A percentile compares a stretch with the other conserved stretches of the same genome.
Evolutionary conservation across 495 filamentous ascomycete species (phyloP).

Genomic region (Trichodelitschia bisporula): DNA sequence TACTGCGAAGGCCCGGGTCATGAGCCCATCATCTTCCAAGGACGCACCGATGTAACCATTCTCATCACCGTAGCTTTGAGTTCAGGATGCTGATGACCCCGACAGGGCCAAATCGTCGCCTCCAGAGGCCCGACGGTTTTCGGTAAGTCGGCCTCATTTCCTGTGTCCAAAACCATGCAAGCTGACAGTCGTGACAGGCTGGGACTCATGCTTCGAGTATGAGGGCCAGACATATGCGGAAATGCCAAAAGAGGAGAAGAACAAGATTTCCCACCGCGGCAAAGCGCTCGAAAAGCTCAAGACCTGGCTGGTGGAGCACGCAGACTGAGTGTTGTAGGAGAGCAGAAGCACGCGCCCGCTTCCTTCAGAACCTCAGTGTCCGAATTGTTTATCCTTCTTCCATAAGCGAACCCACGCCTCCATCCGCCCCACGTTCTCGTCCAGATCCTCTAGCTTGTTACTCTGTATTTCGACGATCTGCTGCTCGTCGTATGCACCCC

Average conservation of each 20-base stretch:
- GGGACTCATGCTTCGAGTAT: conserved; percentile 94
- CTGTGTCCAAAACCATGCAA: background rate
- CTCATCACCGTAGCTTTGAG: conserved; percentile 1
- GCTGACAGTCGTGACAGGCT: conserved; percentile 24
- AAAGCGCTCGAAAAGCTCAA: conserved; percentile 69
- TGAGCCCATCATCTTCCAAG: conserved; percentile 78
- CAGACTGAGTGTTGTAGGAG: too few species aligned
- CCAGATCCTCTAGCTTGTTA: conserved; percentile 57
- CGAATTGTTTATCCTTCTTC: conserved; percentile 52
- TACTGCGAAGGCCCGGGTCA: conserved; percentile 68
- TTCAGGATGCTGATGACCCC: conserved; percentile 11
- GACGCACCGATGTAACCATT: conserved; percentile 30
- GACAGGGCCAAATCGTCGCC: conserved; percentile 48
- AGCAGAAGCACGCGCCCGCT: too few species aligned
- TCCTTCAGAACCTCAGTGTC: conserved; percentile 3
- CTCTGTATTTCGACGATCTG: conserved; percentile 80
- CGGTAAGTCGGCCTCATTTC: conserved; percentile 28
- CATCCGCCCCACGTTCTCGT: conserved; percentile 66
- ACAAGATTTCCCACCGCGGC: conserved; percentile 71
- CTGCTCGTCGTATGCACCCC: conserved; percentile 64
- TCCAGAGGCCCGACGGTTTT: conserved; percentile 51
- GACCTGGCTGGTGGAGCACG: conserved; percentile 46
- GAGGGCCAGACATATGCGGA: conserved; percentile 89
- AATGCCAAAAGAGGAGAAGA: conserved; percentile 86
- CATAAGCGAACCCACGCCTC: conserved; percentile 59